Percentiles rank a stretch among this genome's conserved stretches.
Conservation (phyloP, 768 basidiomycete genomes). For the Cystofilobasidium bisporidii region DNA sequence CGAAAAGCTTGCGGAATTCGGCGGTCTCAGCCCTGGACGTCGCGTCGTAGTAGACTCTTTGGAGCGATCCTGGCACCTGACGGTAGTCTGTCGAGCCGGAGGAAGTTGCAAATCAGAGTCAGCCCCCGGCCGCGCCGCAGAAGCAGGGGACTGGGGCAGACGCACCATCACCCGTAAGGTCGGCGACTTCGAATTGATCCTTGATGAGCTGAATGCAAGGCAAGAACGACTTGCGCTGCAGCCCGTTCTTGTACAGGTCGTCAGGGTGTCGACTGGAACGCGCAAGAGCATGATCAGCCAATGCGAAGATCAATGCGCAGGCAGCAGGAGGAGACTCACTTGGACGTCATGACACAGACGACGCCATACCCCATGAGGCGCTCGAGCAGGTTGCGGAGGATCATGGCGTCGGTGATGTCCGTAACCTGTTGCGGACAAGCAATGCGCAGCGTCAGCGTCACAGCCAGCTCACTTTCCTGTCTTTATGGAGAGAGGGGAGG, state of each 20-base stretch:
- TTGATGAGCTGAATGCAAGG: conserved; percentile 93
- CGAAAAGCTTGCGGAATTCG: conserved; percentile 78
- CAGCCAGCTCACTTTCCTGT: too few relatives aligned
- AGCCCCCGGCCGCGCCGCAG: too few relatives aligned
- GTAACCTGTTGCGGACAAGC: conserved; percentile 56
- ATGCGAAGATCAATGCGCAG: too few relatives aligned
- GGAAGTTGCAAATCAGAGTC: background rate
- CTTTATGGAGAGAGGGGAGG: too few relatives aligned
- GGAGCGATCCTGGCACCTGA: conserved; percentile 81
- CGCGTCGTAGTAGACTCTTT: conserved; percentile 85
- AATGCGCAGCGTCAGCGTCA: background rate
- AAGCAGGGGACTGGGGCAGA: too few relatives aligned
- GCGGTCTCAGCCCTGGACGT: conserved; percentile 53
- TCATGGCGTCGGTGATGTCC: conserved; percentile 98
- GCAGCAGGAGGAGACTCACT: conserved; percentile 51
- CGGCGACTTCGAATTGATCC: conserved; percentile 70
- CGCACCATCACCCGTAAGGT: conserved; percentile 52
- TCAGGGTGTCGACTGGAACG: conserved; percentile 79
- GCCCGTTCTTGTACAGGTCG: conserved; percentile 96
- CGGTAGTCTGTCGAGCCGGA: conserved; percentile 65
- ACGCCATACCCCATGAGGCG: conserved; percentile 78
- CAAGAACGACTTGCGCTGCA: conserved; percentile 86
- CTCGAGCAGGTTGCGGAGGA: conserved; percentile 79
- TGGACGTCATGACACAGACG: conserved; percentile 91
- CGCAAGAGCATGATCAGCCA: background rate